phyloP scores from a whole-genome alignment of 169 alveolate species.

The Plasmodium inui region DNA sequence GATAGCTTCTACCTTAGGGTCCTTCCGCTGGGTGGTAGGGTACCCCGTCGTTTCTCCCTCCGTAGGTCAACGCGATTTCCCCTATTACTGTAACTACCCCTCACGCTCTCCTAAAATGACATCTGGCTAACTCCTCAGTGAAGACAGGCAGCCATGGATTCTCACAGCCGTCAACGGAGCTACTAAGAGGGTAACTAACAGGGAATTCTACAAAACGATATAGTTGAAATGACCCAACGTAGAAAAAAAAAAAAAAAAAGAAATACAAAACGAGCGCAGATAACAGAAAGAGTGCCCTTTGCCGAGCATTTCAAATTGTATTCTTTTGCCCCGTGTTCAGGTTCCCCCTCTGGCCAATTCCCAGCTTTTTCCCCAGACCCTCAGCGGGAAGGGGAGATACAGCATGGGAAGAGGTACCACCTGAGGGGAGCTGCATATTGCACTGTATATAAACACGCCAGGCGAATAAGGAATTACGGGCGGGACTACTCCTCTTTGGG shows the following conservation, averaged over 20 bases:
- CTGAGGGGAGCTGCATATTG: neutral
- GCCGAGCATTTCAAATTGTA: neutral
- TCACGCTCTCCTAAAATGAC: neutral
- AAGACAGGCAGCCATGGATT: neutral
- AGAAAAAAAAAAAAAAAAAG: neutral
- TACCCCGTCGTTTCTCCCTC: neutral
- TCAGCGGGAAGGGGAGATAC: neutral
- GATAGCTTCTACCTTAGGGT: neutral
- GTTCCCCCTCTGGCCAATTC: neutral
- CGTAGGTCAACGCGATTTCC: neutral
- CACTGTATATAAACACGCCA: neutral
- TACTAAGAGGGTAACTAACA: neutral
- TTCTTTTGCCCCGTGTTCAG: neutral
- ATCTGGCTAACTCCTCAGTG: neutral
- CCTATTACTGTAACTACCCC: neutral
- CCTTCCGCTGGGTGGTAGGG: neutral
- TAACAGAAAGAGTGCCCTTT: neutral
- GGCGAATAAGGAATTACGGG: neutral
- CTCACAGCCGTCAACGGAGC: neutral
- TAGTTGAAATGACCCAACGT: neutral
- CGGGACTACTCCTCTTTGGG: too few species aligned
- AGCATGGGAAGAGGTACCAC: neutral
- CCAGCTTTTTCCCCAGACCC: neutral
- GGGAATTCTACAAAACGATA: neutral
- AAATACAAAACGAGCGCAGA: neutral